Base-by-base conservation (phyloP, 768 basidiomycete genomes). In the Krasilnikovozyma curviuscula region DNA sequence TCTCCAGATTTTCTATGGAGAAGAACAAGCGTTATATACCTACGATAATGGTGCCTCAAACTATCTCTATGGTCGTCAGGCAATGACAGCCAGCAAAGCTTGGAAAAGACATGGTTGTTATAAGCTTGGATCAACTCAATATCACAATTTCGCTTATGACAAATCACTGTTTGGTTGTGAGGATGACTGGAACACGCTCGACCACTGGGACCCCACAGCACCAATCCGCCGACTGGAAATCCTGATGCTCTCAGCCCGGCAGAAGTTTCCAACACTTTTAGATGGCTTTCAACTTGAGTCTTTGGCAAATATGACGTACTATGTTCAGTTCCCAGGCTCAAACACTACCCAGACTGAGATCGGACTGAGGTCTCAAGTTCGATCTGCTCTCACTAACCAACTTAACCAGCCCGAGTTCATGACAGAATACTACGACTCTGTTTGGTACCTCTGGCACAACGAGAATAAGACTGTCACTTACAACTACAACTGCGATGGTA, bases 101-200 rank as follows among this genome's bases (percentile, higher is more conserved):
- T 93, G 88, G 88, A 79, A 85, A 59, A 74, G 79, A 31, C 88
- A 93, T 59, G 86, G 86, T 5, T 93, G 88, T 64, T 93, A 93
- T 62, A 71, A 70, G 40, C 74, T 91, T 28, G 88, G 88, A 10
- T 91, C 88, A 7, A 71, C 73, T 50, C 88, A 91, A 60, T 93
- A 88, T 67, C 91, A 81, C 71, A 86, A 91, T 66, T 81, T 89
- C 73, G 80, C 81, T 1, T 70, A 89, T 54, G 79, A 80, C 43
- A 76, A 76, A 56, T 66, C 81, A 2, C 61, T 85, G 32, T 67
- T 84, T 16, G 88, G 84, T 40, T 93, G 88, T 62, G 57, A 79
- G 37, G 84, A 91, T 59, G 77, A 81, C 55, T 85, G 81, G 82
- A 89, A 91, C 61, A 73, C 81, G 3, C 74, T 89, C 28, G 88